Conservation (phyloP, 2,329 filamentous ascomycete genomes). For the Magnaporthales sp. region DNA sequence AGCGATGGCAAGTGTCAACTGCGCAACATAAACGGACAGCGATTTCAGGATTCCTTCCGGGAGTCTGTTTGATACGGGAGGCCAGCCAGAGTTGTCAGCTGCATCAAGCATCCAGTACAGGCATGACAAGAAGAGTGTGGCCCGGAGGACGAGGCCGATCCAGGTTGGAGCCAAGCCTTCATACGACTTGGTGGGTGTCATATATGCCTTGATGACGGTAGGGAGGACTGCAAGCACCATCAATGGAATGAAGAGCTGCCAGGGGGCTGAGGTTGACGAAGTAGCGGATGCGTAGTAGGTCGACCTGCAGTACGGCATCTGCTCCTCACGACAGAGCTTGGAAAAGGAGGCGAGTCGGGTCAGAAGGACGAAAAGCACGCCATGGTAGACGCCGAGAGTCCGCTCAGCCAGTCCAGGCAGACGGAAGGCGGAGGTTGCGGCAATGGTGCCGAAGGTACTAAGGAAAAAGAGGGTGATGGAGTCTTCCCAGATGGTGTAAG, state of each 20-base stretch:
- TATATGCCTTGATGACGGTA: constrained; percentile 69
- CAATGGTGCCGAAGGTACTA: constrained; percentile 73
- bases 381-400: constrained; percentile 75
- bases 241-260: constrained; percentile 79
- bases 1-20: constrained; percentile 69
- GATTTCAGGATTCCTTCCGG: constrained; percentile 58
- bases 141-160: constrained; percentile 72
- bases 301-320: constrained; percentile 93
- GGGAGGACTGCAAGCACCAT: constrained; percentile 64
- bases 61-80: constrained; percentile 34
- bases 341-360: constrained; percentile 78
- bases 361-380: constrained; percentile 70
- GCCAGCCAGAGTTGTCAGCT: constrained; percentile 79
- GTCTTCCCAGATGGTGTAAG: constrained; percentile 98
- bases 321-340: constrained; percentile 90
- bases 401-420: constrained; percentile 59
- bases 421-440: constrained; percentile 65
- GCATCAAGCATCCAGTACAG: constrained; percentile 85
- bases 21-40: constrained; percentile 67
- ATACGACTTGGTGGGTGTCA: constrained; percentile 74
- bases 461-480: constrained; percentile 89
- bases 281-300: constrained; percentile 91
- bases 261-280: constrained; percentile 85
- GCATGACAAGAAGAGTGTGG: constrained; percentile 66
- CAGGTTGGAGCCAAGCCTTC: constrained; percentile 78